Evolutionary conservation across 1,139 yeast species (phyloP), one percentile per base, ranked within the genome.

Genomic region (Nakaseomyces kungkrabaensis): DNA sequence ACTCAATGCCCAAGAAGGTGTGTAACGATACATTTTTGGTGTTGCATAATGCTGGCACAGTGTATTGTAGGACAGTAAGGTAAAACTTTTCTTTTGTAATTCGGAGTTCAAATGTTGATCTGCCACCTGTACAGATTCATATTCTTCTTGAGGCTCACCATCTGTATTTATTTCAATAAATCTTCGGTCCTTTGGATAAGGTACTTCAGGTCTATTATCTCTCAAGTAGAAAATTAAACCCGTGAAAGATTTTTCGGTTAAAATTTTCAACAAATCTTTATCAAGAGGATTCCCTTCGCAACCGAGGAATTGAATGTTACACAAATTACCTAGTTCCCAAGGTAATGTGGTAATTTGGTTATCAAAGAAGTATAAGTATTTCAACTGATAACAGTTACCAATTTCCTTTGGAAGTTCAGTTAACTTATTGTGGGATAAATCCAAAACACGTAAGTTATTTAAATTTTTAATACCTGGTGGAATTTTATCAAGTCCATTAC

Each of bases 41-140:
- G 97, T 89, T 4, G 97, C 97, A 71, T 90, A 90, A 66, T 85
- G 95, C 65, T 92, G 97, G 68, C 98, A 92, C 63, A 92, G 74
- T 3, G 95, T 87, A 67, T 92, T 92, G 72, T 89, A 92, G 46
- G 90, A 82, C 76, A 88, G 75, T 50, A 90, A 72, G 0, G 96
- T 85, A 66, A 92, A 89, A 13, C 75, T 69, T 60, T 53, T 68
- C 66, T 55, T 68, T 49, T 53, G 47, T 22, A 64, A 49, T 27
- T 66, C 69, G 13, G 62, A 59, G 37, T 54, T 53, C 52, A 62
- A 11, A 50, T 54, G 56, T 10, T 64, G 67, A 52, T 70, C 73
- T 13, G 71, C 67, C 10, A 67, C 63, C 24, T 60, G 55, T 25
- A 66, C 43, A 36, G 60, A 52, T n/a, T 58, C 58, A 17, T 58